A percentile compares a stretch with the other conserved stretches of the same genome.
These are phyloP conservation scores for Striga hermonthica DNA, from an alignment of 305 asterid genomes.

Conservation along the genomic window DNA sequence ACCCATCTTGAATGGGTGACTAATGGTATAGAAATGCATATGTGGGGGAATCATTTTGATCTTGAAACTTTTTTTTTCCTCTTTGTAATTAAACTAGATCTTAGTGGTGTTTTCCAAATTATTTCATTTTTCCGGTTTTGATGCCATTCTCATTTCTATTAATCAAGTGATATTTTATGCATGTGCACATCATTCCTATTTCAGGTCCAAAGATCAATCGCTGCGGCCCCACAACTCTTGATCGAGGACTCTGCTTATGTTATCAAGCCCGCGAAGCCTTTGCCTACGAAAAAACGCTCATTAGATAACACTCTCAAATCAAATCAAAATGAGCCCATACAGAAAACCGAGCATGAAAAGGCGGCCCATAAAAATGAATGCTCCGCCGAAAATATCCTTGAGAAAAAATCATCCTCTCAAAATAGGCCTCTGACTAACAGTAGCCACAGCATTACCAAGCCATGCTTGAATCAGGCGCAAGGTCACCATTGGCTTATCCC, in stretches of 20 bases:
- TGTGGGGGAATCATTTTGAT: too few species aligned
- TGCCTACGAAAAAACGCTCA: slow-evolving; percentile 46
- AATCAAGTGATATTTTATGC: slow-evolving; percentile 1
- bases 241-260: slow-evolving; percentile 45
- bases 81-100: too few species aligned
- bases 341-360: slow-evolving; percentile 38
- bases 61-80: too few species aligned
- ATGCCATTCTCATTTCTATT: neutral
- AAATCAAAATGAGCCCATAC: slow-evolving; percentile 37
- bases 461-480: slow-evolving; percentile 51
- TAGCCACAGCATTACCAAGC: slow-evolving; percentile 29
- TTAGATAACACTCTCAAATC: slow-evolving; percentile 35
- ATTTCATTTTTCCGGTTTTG: neutral
- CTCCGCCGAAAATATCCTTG: slow-evolving; percentile 60
- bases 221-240: slow-evolving; percentile 59
- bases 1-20: too few species aligned
- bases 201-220: slow-evolving; percentile 78
- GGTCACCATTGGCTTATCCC: slow-evolving; percentile 86
- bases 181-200: neutral
- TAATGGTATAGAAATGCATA: too few species aligned
- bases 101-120: neutral
- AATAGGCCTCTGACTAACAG: slow-evolving; percentile 37
- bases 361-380: slow-evolving; percentile 49
- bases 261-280: slow-evolving; percentile 42
- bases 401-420: slow-evolving; percentile 37